Evolutionary conservation across 1,284 basidiomycete species (phyloP).

Genomic region (Sphagnurus paluster): DNA sequence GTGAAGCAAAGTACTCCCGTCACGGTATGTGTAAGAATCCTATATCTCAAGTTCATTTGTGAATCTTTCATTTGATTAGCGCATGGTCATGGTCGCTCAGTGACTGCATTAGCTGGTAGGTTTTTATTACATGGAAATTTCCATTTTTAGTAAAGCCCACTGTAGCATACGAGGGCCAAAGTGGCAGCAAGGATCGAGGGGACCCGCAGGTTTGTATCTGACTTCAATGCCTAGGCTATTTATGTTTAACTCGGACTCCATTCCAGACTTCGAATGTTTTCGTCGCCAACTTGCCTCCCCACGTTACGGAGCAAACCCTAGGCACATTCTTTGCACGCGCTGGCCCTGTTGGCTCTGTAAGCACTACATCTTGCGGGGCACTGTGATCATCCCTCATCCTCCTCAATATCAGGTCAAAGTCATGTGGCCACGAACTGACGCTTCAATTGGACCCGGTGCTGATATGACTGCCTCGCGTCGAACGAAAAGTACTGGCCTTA

Average conservation of each 20-base stretch:
- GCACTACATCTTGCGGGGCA: constrained; percentile 1
- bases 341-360: constrained; percentile 71
- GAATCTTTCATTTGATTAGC: constrained; percentile 28
- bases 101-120: constrained; percentile 84
- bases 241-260: background rate
- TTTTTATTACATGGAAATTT: background rate
- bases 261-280: constrained; percentile 90
- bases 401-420: constrained; percentile 71
- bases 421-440: constrained; percentile 89
- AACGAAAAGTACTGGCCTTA: constrained; percentile 71
- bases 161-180: constrained; percentile 81
- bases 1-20: constrained; percentile 81
- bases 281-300: constrained; percentile 85
- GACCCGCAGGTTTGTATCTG: constrained; percentile 80
- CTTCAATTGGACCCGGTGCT: constrained; percentile 62
- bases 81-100: constrained; percentile 61
- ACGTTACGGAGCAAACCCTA: constrained; percentile 81
- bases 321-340: constrained; percentile 83
- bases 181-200: constrained; percentile 85
- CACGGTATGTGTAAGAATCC: constrained; percentile 49
- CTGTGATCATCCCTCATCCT: constrained; percentile 2
- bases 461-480: constrained; percentile 73
- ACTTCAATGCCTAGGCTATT: no score
- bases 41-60: constrained; percentile 1
- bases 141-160: constrained; percentile 6